Evolutionary conservation across 2,329 filamentous ascomycete species (phyloP), one percentile per base, ranked within the genome.

Genomic region (Neopestalotiopsis clavispora): DNA sequence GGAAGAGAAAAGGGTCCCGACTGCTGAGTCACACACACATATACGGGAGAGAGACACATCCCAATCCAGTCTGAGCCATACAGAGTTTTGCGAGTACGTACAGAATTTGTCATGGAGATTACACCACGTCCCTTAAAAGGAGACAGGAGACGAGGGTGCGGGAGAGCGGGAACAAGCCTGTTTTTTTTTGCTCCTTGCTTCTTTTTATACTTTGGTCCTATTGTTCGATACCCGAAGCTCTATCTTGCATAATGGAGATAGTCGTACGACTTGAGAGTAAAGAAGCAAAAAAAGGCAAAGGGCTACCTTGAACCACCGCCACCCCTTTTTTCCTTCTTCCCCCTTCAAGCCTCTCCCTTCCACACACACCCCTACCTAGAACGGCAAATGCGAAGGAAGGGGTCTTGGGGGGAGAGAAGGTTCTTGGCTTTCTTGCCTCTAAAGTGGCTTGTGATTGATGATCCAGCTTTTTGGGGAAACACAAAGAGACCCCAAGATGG

Each of bases 151-250:
- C n/a, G 34, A 62, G 59, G 20, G 59, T 38, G 34, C n/a, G 59
- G 59, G 59, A 42, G 10, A 13, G 17, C 6, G 10, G 30, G 30
- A 34, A 34, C 20, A 59, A 59, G 57, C 23, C 17, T 30, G n/a
- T 3, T 4, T 59, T 59, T n/a, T 14, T 45, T n/a, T n/a, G 3
- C 23, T 45, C n/a, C n/a, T 49, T 49, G n/a, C 45, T 52, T 52
- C 45, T 52, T 9, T n/a, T 52, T 20, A 20, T 20, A 52, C 45
- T 23, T 52, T 52, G 45, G 45, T 52, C 45, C 45, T 52, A n/a
- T 52, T 42, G 30, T 42, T 62, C 59, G 59, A 62, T 62, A 62
- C 59, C 59, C 59, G 59, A 62, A 62, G 59, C 59, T 62, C 34
- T 62, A 62, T 62, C 59, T 62, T 62, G 59, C 59, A 62, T 62